Evolutionary conservation across 805 yeast genomes (phyloP), one percentile per base, ranked within the genome.

Genomic region (Vanderwaltozyma tropicalis): DNA sequence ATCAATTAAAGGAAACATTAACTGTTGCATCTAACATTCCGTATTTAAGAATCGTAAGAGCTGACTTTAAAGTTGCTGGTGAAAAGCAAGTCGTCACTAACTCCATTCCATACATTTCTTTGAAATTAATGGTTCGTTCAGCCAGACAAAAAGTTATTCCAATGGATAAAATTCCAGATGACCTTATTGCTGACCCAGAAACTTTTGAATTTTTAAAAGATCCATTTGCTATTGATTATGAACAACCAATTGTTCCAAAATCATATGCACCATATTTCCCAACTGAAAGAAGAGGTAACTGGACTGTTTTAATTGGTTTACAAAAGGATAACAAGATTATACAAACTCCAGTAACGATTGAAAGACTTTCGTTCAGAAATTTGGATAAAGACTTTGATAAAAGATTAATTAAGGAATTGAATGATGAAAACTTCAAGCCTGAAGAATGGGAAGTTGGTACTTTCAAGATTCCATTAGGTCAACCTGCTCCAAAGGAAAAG

Each of bases 21-120:
- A 57, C 61, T 3, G 69, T 76, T 41, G 94, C 88, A 1, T 55
- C 71, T 3, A 64, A 69, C 24, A 73, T 87, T 25, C 96, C 96
- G 31, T 61, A 67, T 32, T 59, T 88, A 35, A 75, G 80, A 50
- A 64, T 87, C 13, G 46, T 87, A 21, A 74, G 72, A 36, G 79
- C 94, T 31, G 75, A 73, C 41, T 86, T 86, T 62, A 70, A 72
- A 44, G 95, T 89, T 31, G 89, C 95, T 3, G 97, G 97, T 25
- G 96, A 88, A 64, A 65, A 65, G 22, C 45, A 42, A 16, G 77
- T 83, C 21, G 75, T 87, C 0, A 80, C 95, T 20, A 69, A 72
- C 19, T 75, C 96, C 2, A 71, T 72, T 34, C 77, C 85, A 8
- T 88, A 85, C 59, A 64, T 94, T 41, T 77, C 76, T 22, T 46